A percentile compares a stretch with the other conserved stretches of the same genome.
Evolutionary conservation across 257 asterid species (phyloP).

Genomic region (Plectranthus barbatus): DNA sequence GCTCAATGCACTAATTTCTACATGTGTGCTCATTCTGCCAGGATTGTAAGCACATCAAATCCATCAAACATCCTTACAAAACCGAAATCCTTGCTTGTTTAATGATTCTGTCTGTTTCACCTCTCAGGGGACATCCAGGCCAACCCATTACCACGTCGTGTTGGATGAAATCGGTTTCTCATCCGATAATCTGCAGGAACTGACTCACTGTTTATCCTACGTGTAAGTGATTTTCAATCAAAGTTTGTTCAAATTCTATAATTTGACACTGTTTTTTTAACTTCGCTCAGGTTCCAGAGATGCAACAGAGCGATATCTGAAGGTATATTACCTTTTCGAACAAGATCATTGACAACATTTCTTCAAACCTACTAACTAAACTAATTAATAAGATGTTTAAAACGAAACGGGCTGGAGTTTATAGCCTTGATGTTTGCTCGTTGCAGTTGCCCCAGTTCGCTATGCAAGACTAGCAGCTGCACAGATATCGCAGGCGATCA

Average conservation of each 20-base stretch:
- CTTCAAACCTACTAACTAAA: not conserved
- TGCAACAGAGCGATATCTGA: conserved; percentile 38
- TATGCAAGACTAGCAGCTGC: conserved; percentile 40
- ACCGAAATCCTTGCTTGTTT: no score
- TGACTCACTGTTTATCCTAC: conserved; percentile 34
- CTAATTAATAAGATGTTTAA: no score
- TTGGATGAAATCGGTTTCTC: conserved; percentile 42
- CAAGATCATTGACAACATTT: not conserved
- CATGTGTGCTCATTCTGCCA: conserved; percentile 27
- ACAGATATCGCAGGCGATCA: conserved; percentile 23
- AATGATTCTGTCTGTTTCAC: not conserved
- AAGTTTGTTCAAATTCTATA: no score
- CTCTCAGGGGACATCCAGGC: conserved; percentile 42
- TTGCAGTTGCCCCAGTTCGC: conserved; percentile 44
- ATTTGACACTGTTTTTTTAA: not conserved
- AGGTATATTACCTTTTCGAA: conserved; percentile 19
- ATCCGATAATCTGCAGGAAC: conserved; percentile 36
- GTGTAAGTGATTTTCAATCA: conserved; percentile 20
- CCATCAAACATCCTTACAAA: no score
- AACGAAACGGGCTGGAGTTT: no score
- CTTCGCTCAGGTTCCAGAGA: conserved; percentile 35
- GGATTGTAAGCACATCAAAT: conserved; percentile 15
- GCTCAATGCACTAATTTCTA: conserved; percentile 19
- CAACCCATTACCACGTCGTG: conserved; percentile 42
- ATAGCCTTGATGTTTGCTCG: not conserved